phyloP scores from a whole-genome alignment of 768 basidiomycete genomes.

The Phylloporus sp. region DNA sequence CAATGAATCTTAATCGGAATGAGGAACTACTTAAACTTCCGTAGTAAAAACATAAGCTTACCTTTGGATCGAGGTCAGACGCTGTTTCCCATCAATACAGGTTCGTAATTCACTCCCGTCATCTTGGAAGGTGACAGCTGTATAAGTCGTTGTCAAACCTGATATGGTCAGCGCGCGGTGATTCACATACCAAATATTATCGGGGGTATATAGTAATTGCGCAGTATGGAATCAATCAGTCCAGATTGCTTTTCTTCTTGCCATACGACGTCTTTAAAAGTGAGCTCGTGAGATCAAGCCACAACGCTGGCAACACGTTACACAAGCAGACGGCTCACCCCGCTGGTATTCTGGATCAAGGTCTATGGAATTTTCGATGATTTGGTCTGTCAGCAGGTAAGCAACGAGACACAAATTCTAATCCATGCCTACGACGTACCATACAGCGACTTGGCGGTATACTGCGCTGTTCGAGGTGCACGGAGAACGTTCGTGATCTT shows the following conservation, averaged over 20 bases:
- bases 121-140: slow-evolving; percentile 37
- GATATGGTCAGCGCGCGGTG: background rate
- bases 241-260: slow-evolving; percentile 52
- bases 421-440: slow-evolving; percentile 30
- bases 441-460: slow-evolving; percentile 41
- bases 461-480: slow-evolving; percentile 36
- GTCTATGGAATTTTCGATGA: slow-evolving; percentile 43
- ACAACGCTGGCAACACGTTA: background rate
- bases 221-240: slow-evolving; percentile 59
- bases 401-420: background rate
- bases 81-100: slow-evolving; percentile 73
- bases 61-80: slow-evolving; percentile 62
- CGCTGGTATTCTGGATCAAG: slow-evolving; percentile 65
- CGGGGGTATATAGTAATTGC: slow-evolving; percentile 63
- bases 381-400: slow-evolving; percentile 36
- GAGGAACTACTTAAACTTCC: background rate
- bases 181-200: slow-evolving; percentile 53
- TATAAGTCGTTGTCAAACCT: background rate
- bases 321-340: slow-evolving; percentile 32
- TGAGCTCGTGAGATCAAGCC: background rate
- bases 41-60: slow-evolving; percentile 18
- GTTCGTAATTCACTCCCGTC: slow-evolving; percentile 43
- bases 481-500: slow-evolving; percentile 31
- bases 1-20: slow-evolving; percentile 41
- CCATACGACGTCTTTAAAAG: slow-evolving; percentile 56